Base-by-base conservation (phyloP, 2,329 filamentous ascomycete genomes). In the Tolypocladium tropicale region DNA sequence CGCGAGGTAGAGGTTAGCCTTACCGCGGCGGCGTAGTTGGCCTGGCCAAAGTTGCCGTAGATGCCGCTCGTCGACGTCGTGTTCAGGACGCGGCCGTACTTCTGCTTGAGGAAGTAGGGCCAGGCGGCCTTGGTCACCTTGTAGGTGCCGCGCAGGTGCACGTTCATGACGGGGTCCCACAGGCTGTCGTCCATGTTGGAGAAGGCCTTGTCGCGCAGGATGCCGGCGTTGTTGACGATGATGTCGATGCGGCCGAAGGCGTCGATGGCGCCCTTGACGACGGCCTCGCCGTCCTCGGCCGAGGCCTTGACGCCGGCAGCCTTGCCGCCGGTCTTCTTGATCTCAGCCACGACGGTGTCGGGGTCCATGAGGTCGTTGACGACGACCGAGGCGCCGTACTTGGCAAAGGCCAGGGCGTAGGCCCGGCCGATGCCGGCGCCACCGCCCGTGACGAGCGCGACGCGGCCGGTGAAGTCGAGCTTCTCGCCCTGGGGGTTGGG, bases 1-100 rank as follows among this genome's bases (percentile, higher is more conserved):
- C n/a, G n/a, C n/a, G n/a, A n/a, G n/a, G n/a, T n/a, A n/a, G n/a
- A n/a, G n/a, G n/a, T n/a, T n/a, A n/a, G n/a, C n/a, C 46, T 77
- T 81, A 89, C 85, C 57, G 89, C 89, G 57, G 93, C 90, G 60
- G 94, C 83, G 73, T 99, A 99, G 81, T 99, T 99, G 67, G 93
- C 90, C 76, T 99, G 94, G 60, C 94, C 94, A 71, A 99, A 99
- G 82, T 96, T 99, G 65, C 94, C 94, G 71, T 99, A 99, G 73
- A 99, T 95, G 74, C 94, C 94, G 65, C 89, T 95, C 52, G 94
- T 97, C 37, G 90, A 95, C 43, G 94, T 94, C 52, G 94, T 99
- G 81, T 99, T 99, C 68, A 99, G 80, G 59, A 99, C 85, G 67
- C 94, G 90, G 63, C 94, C 94, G 68, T 96, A 99, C 80, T 96